Evolutionary conservation across 768 basidiomycete genomes (phyloP), one percentile per base, ranked within the genome.

Genomic region (Tephrocybe sp.): DNA sequence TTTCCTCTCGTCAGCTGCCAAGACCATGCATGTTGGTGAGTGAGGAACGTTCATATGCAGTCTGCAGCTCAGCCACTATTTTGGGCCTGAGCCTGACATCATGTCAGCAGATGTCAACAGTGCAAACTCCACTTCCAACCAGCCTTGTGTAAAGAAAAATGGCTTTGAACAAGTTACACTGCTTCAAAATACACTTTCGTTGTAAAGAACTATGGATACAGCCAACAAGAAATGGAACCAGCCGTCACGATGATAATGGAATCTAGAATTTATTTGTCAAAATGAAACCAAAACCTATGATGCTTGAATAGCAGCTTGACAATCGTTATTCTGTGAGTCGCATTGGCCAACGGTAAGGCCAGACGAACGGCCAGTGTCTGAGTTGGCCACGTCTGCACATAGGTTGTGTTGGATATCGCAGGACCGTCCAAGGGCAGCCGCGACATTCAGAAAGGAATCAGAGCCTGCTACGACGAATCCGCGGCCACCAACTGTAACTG

Each of bases 381-480:
- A 72, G 69, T 81, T 82, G 15, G 78, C 77, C 21, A 69, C 56
- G 60, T 82, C 68, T 30, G 78, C 77, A 54, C 82, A 84, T 27
- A 62, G 49, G 64, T 82, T 83, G 60, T 81, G 73, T 62, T 83
- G 80, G 31, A 79, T 71, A 55, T 80, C 78, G 64, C 83, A 84
- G 1, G 79, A 79, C 25, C 82, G 76, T 18, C 76, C 77, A 26
- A 83, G 68, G 15, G 82, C 81, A 32, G 74, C 76, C 26, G 63
- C 63, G 12, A 67, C 31, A 58, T 79, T 77, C 26, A 79, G 53
- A 73, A 83, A 83, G 34, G 60, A 54, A 32, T 74, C 72, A 37
- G 71, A 73, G 44, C 67, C 68, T 11, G 67, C 64, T 43, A 80
- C 78, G 6, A 63, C 53, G 65, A 84, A 83, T 31, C 77, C 78